Conservation (phyloP, 108 stramenopile genomes). For the Schizochytrium sp. region DNA sequence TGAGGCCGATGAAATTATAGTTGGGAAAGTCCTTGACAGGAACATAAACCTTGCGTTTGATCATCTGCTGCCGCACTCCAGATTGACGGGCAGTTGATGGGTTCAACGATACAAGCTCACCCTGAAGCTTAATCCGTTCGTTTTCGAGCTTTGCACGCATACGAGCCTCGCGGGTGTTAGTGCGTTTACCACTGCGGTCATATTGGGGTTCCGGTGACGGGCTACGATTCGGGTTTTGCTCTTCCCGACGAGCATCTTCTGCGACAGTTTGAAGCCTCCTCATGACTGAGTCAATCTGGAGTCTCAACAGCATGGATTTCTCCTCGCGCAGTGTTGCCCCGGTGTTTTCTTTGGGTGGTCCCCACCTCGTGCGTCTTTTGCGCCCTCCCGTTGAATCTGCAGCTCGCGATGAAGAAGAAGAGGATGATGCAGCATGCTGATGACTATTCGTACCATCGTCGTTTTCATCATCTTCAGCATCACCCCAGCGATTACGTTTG, state of each 20-base stretch:
- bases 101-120: slow-evolving; percentile 86
- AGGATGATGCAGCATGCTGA: background rate
- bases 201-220: slow-evolving; percentile 84
- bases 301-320: background rate
- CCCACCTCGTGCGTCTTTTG: background rate
- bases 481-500: slow-evolving; percentile 35
- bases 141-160: slow-evolving; percentile 87
- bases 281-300: slow-evolving; percentile 60
- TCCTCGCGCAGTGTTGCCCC: background rate
- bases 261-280: slow-evolving; percentile 66
- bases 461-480: background rate
- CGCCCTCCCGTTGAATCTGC: background rate
- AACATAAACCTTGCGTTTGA: slow-evolving; percentile 84
- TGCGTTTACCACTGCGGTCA: slow-evolving; percentile 90
- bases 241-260: slow-evolving; percentile 69
- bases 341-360: background rate
- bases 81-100: slow-evolving; percentile 69
- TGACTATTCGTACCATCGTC: background rate
- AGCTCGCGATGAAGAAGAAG: background rate
- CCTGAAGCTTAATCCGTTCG: slow-evolving; percentile 86
- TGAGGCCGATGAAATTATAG: slow-evolving; percentile 92
- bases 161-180: slow-evolving; percentile 93
- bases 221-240: slow-evolving; percentile 73
- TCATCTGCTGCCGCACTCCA: slow-evolving; percentile 73
- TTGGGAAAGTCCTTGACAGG: slow-evolving; percentile 90